Evolutionary conservation across 2,329 filamentous ascomycete genomes (phyloP), one percentile per base, ranked within the genome.

Genomic region (Chaetomiaceae sp.): DNA sequence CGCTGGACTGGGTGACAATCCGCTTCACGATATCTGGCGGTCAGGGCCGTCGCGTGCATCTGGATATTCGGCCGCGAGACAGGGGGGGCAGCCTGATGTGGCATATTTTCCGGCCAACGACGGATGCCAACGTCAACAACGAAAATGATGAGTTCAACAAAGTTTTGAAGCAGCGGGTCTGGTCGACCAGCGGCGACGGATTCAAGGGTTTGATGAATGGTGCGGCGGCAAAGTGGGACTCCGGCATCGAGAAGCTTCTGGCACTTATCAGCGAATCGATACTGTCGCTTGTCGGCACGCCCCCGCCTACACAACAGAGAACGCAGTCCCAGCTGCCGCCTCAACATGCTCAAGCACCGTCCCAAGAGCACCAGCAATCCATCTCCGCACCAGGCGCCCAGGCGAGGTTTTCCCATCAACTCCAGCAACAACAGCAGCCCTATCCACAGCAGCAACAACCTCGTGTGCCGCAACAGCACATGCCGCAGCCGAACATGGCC

Each of bases 1-100:
- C 76, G 1, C 67, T 83, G 2, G 81, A 84, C 59, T 83, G 78
- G 75, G 75, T 80, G 47, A 73, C 73, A 8, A 65, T 87, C 7
- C 74, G 75, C 33, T 86, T 85, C 61, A 67, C 65, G 5, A 60
- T 84, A 14, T 57, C 66, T 23, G 56, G 61, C 4, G 62, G 61
- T 49, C 62, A 65, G 33, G 56, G 64, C 8, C 57, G 61, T 18
- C 70, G 71, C 32, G 66, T 69, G n/a, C 68, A 70, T 2, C 67
- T 87, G 33, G 75, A 81, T 33, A 67, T 84, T n/a, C 73, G 71
- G 40, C 69, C 83, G 44, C 71, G 71, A 48, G 66, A 71, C 9
- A 75, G 78, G 14, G 71, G 72, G 33, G 77, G 75, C 21, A 69
- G 73, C 40, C 64, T 72, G 5, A 23, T 52, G 18, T 64, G 62